Conservation (phyloP, 768 basidiomycete genomes). For the Mycena vitilis region DNA sequence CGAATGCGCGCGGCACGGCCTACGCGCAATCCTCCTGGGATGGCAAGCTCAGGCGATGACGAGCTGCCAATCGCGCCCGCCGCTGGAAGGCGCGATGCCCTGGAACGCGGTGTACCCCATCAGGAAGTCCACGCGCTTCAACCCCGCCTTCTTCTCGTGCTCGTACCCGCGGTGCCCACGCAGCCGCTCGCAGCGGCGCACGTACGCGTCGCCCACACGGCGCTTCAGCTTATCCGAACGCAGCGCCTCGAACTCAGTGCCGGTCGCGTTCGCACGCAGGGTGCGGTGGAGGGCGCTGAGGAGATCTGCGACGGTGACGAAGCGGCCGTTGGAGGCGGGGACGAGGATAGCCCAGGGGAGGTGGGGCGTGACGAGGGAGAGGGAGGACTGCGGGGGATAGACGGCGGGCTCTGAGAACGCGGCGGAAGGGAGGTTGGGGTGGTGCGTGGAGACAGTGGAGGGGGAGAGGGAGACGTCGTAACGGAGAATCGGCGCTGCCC, state of each 20-base stretch:
- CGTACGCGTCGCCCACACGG: background rate
- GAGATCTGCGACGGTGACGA: slow-evolving; percentile 5
- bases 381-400: background rate
- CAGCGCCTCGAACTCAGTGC: background rate
- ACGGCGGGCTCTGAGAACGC: background rate
- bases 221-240: background rate
- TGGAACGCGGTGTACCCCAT: background rate
- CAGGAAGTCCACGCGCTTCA: slow-evolving; percentile 12
- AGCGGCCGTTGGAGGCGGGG: background rate
- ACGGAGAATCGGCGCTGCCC: background rate
- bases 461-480: slow-evolving; percentile 1
- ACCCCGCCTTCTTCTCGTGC: background rate
- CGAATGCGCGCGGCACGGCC: too few relatives aligned
- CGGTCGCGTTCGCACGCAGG: background rate
- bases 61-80: background rate
- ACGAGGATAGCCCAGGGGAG: slow-evolving; percentile 3
- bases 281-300: background rate
- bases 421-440: background rate
- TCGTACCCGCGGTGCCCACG: background rate
- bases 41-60: background rate
- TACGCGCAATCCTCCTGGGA: background rate
- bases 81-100: background rate
- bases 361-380: slow-evolving; percentile 9
- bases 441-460: background rate
- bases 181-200: background rate